Evolutionary conservation across 108 stramenopile species (phyloP).

Genomic region (Discostella pseudostelligera): DNA sequence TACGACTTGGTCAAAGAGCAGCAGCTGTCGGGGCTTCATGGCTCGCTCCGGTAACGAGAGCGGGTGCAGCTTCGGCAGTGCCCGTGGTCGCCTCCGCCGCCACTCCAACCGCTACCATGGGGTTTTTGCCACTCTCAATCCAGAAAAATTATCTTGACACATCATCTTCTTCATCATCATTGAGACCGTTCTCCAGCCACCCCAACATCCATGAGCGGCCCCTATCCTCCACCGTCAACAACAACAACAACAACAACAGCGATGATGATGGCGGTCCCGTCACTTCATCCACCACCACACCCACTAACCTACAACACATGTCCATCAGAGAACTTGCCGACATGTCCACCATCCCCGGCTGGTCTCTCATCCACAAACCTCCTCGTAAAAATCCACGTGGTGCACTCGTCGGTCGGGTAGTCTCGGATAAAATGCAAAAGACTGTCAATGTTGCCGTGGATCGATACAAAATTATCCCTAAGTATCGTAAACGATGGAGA

Average conservation of each 20-base stretch:
- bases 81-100: too few relatives aligned
- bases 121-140: too few relatives aligned
- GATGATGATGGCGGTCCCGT: slow-evolving; percentile 16
- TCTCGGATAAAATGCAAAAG: slow-evolving; percentile 87
- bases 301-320: slow-evolving; percentile 48
- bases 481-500: slow-evolving; percentile 68
- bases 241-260: not conserved
- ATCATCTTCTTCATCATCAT: too few relatives aligned
- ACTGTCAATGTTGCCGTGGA: slow-evolving; percentile 90
- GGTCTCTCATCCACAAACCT: slow-evolving; percentile 75
- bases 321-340: slow-evolving; percentile 72
- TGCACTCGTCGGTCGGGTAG: slow-evolving; percentile 81
- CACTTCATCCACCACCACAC: slow-evolving; percentile 6
- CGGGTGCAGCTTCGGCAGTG: too few relatives aligned
- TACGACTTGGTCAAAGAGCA: too few relatives aligned
- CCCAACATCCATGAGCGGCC: too few relatives aligned
- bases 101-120: too few relatives aligned
- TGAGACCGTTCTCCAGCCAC: too few relatives aligned
- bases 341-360: slow-evolving; percentile 72
- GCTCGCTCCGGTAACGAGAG: too few relatives aligned
- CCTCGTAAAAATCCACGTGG: slow-evolving; percentile 69
- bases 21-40: too few relatives aligned
- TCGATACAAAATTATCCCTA: slow-evolving; percentile 70
- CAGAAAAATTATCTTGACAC: too few relatives aligned
- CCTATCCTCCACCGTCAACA: too few relatives aligned